Base-by-base conservation (phyloP, 257 asterid species). In the Echites panduratus region DNA sequence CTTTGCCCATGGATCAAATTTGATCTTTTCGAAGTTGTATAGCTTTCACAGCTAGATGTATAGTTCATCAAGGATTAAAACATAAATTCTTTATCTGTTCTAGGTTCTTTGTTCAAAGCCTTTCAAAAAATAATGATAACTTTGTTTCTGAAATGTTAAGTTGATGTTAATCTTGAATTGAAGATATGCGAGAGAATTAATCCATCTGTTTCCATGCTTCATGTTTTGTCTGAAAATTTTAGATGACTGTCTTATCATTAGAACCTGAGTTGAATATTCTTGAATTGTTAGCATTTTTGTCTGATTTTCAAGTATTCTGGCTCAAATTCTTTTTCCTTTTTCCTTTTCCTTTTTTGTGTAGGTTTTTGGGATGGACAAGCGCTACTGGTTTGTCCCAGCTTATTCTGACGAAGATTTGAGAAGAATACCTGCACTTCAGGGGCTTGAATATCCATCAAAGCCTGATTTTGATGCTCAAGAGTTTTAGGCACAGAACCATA, bases 371-470 rank as follows among this genome's bases (percentile, higher is more conserved):
- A 73, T 57, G 71, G 93, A 87, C 84, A 84, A 75, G 73, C 71
- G 76, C 43, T 85, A 87, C 70, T 87, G 93, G 93, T 78, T 87
- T 58, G 64, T 87, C 70, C 93, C 93, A 4, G 78, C 81, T 73
- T 87, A 85, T 79, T 80, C 89, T 13, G 89, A 88, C 57, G 90
- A 88, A 68, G 93, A 88, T 83, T 64, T 88, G 43, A 83, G 88
- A 52, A 75, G 90, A 75, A 84, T 86, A 48, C 93, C 90, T 75
- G 89, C 90, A 12, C 89, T 88, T 66, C 88, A 83, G n/a, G 93
- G 93, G 35, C 82, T 88, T 73, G 89, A 86, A 72, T 86, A 86
- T 78, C 93, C 93, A 43, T 85, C 88, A 61, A 88, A 82, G 68
- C 93, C 87, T 9, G 93, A 84, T 50, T 70, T 82, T 47, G 85